Evolutionary conservation across 805 yeast species (phyloP), one percentile per base, ranked within the genome.

Genomic region (Spathaspora boniae): DNA sequence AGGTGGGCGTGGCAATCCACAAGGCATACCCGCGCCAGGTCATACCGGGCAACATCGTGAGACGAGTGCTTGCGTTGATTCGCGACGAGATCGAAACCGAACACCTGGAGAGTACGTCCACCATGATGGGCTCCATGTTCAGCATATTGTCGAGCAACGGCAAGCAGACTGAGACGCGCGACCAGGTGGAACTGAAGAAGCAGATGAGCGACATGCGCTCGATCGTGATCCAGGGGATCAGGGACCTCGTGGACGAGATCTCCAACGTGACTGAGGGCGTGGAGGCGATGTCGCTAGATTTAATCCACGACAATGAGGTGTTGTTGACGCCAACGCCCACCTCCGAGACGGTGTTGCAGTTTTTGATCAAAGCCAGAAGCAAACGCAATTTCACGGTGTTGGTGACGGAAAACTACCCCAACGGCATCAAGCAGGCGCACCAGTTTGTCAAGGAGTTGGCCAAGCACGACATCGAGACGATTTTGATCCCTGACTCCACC

Each of bases 291-390:
- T 83, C 96, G 12, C 83, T 82, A 24, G 99, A 93, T 54, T 72
- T 93, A 66, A 87, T 93, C 54, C 98, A 91, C 60, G 97, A 93
- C 51, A 84, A 88, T 53, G 93, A 85, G 57, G 74, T 85, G 16
- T 60, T 85, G 29, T 66, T 87, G 35, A 86, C 97, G 0, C 96
- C 98, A n/a, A 88, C 98, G 0, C 97, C 98, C 5, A 86, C 81
- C 27, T 86, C 96, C 0, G 77, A 78, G 42, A 91, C 98, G 0
- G 96, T 93, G 8, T 65, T 87, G 38, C 87, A 87, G 48, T 93
- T 93, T 50, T 66, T 93, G 41, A 68, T 87, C 38, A 82, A 85
- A 51, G 96, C 97, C 4, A 78, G 94, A 41, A 75, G 82, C 43
- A 89, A 91, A 64, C 80, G 98, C 68, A 84, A 79, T 51, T 91